Conservation (phyloP, 768 basidiomycete species). For the Hygrophoropsis aurantiaca region DNA sequence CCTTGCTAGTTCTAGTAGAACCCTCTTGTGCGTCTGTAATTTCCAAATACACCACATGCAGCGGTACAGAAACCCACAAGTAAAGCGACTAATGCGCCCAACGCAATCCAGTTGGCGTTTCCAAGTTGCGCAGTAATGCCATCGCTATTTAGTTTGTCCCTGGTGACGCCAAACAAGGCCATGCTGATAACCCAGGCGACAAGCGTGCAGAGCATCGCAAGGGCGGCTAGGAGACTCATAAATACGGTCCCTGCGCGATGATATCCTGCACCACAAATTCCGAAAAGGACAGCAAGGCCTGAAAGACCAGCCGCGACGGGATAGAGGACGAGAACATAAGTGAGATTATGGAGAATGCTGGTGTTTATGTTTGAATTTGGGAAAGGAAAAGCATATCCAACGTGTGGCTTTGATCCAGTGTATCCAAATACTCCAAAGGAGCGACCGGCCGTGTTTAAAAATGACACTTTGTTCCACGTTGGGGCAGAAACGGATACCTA, state of each 20-base stretch:
- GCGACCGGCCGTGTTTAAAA: slow-evolving; percentile 54
- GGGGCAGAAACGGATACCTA: slow-evolving; percentile 74
- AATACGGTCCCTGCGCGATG: slow-evolving; percentile 72
- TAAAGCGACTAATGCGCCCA: slow-evolving; percentile 71
- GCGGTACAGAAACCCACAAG: slow-evolving; percentile 65
- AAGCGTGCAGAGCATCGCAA: slow-evolving; percentile 67
- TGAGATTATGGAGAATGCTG: slow-evolving; percentile 63
- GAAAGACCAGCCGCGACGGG: slow-evolving; percentile 74
- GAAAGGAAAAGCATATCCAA: slow-evolving; percentile 59
- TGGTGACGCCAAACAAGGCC: slow-evolving; percentile 74
- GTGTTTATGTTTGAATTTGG: slow-evolving; percentile 38
- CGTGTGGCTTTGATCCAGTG: slow-evolving; percentile 50
- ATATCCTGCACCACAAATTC: slow-evolving; percentile 62
- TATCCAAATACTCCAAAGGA: slow-evolving; percentile 80
- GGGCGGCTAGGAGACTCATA: slow-evolving; percentile 67
- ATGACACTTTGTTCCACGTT: slow-evolving; percentile 70
- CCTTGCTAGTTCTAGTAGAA: too few species aligned
- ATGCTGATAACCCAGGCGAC: slow-evolving; percentile 78
- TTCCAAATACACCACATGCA: slow-evolving; percentile 65
- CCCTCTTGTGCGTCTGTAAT: slow-evolving; percentile 45
- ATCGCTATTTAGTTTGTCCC: slow-evolving; percentile 51
- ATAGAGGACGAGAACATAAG: slow-evolving; percentile 72
- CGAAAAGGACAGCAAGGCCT: slow-evolving; percentile 64
- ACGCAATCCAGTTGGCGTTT: slow-evolving; percentile 81
- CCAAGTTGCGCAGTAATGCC: slow-evolving; percentile 59